A percentile compares a stretch with the other conserved stretches of the same genome.
These are phyloP conservation scores for Dimargaris cristalligena DNA, from an alignment of 192 early-diverging fungal genomes.

Conservation along the genomic window DNA sequence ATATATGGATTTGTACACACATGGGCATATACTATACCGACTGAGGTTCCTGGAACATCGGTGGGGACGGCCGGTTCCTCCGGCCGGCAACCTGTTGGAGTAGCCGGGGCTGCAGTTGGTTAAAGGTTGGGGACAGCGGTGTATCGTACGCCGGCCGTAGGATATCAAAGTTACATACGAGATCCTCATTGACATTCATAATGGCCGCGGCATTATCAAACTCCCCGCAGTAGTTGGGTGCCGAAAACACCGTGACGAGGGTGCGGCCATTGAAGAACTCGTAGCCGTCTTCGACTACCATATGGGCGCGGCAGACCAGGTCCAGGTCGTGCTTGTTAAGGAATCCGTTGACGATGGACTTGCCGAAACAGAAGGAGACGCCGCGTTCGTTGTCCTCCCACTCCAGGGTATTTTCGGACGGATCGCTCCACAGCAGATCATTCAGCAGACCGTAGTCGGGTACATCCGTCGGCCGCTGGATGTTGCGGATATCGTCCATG, in stretches of 20 bases:
- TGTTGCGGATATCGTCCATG: conserved; percentile 74
- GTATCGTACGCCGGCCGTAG: conserved; percentile 31
- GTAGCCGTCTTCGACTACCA: conserved; percentile 97
- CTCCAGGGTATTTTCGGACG: conserved; percentile 54
- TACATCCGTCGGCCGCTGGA: conserved; percentile 72
- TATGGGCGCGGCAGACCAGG: conserved; percentile 81
- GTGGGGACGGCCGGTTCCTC: neutral
- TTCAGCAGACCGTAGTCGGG: conserved; percentile 85
- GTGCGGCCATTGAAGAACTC: conserved; percentile 86
- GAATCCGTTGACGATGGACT: conserved; percentile 67
- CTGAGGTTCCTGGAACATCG: conserved; percentile 6
- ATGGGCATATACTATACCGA: neutral
- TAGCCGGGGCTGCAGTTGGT: neutral
- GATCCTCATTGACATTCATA: conserved; percentile 79
- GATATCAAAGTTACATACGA: conserved; percentile 83
- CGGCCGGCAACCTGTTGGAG: neutral
- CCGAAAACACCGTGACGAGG: conserved; percentile 85
- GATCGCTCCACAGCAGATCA: conserved; percentile 88
- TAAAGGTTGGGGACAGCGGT: conserved; percentile 3
- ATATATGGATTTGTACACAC: too few species aligned
- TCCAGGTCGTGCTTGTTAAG: conserved; percentile 75
- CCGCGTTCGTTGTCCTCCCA: conserved; percentile 93
- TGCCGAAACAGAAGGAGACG: conserved; percentile 88
- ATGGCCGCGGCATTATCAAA: conserved; percentile 84
- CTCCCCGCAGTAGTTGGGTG: conserved; percentile 96